A percentile compares a stretch with the other conserved stretches of the same genome.
phyloP scores from a whole-genome alignment of 768 basidiomycete species.

The Pleurotus eryngii region DNA sequence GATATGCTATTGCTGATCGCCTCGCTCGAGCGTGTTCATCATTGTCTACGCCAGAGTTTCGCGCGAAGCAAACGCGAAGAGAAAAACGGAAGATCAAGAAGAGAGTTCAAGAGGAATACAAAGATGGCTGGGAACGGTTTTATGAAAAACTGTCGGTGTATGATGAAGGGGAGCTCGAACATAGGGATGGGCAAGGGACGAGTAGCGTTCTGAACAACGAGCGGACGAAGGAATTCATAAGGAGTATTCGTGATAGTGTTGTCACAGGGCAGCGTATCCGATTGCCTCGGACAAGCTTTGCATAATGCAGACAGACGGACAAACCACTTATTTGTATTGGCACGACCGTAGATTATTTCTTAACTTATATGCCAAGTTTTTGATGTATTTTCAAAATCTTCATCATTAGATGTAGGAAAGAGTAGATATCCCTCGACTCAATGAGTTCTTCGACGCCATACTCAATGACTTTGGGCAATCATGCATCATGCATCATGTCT shows the following conservation, averaged over 20 bases:
- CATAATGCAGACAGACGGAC: neutral
- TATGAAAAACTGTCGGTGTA: slow-evolving; percentile 9
- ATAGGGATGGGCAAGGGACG: neutral
- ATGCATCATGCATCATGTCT: too few species aligned
- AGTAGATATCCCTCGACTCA: too few species aligned
- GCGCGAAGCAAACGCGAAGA: neutral
- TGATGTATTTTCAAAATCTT: too few species aligned
- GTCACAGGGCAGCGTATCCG: neutral
- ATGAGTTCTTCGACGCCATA: too few species aligned
- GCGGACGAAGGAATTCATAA: neutral
- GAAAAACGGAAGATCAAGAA: neutral
- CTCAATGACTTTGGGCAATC: too few species aligned
- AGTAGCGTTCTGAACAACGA: neutral
- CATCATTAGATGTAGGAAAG: too few species aligned
- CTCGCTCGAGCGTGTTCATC: neutral
- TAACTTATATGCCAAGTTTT: too few species aligned
- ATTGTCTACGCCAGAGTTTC: neutral
- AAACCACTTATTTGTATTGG: too few species aligned
- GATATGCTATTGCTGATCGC: neutral
- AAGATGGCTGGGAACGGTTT: neutral
- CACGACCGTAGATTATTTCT: too few species aligned
- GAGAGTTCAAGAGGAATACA: neutral
- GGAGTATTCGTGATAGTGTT: neutral
- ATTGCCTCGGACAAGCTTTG: neutral
- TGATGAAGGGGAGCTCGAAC: slow-evolving; percentile 29